Evolutionary conservation across 1,139 yeast species (phyloP), one percentile per base, ranked within the genome.

Genomic region (Zygoascus sp.): DNA sequence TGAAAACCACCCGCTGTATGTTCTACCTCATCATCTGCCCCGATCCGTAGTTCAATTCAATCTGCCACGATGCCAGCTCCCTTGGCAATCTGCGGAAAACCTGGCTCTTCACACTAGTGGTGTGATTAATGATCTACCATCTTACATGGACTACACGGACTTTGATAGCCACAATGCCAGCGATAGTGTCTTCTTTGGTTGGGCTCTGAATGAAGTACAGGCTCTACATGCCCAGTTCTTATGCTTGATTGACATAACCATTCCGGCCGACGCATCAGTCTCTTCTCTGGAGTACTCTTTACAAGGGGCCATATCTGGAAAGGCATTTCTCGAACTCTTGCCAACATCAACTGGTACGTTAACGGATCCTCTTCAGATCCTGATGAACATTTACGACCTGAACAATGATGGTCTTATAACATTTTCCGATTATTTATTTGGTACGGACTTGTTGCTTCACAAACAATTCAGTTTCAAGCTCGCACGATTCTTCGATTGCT

Each of bases 161-260:
- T 54, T 45, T 34, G 47, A 47, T 9, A 41, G 45, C 17, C 43
- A 47, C 40, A 50, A 47, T 25, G 28, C 28, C 32, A 28, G 30
- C 22, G 21, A 38, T 5, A 35, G 38, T 9, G 42, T 36, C 11
- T 28, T 35, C 25, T 21, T 35, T 25, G 28, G 37, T 19, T 42
- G 55, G 50, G 45, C 50, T 6, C 32, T 50, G 11, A 48, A 53
- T 11, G 62, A 60, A 22, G 49, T 59, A 9, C 59, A 53, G 32
- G 60, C 61, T 5, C 49, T 60, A 21, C 56, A 54, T 36, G 59
- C 56, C 17, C 62, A 60, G 47, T 61, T 58, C 47, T 47, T 47
- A 32, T 50, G 55, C 17, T 51, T 61, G 17, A 55, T 53, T 5
- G 58, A 57, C 32, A 40, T 42, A 16, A 36, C 37, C 1, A 19